phyloP scores from a whole-genome alignment of 768 basidiomycete species.

The Asterophora lycoperdoides region DNA sequence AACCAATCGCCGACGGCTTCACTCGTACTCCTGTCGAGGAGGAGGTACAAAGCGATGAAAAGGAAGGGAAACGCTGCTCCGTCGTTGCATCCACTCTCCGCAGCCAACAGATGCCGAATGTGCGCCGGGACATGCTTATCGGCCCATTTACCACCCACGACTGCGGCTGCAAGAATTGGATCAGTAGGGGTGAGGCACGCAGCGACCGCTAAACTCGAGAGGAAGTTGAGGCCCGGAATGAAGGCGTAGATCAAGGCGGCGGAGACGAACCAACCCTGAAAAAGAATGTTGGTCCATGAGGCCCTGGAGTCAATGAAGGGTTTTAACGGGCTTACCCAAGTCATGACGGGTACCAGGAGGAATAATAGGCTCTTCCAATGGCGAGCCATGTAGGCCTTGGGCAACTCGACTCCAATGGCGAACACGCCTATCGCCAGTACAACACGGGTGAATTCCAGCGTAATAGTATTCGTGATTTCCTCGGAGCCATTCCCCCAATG shows the following conservation, averaged over 20 bases:
- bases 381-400: conserved; percentile 89
- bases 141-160: conserved; percentile 93
- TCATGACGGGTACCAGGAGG: conserved; percentile 78
- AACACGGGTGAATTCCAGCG: conserved; percentile 87
- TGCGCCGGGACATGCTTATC: conserved; percentile 95
- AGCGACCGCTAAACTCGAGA: conserved; percentile 84
- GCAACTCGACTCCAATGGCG: conserved; percentile 96
- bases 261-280: conserved; percentile 90
- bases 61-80: conserved; percentile 96
- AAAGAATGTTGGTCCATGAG: conserved; percentile 11
- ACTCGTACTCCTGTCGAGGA: conserved; percentile 57
- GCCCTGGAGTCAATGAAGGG: neutral
- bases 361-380: conserved; percentile 91
- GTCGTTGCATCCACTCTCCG: conserved; percentile 92
- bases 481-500: conserved; percentile 57
- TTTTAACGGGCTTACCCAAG: conserved; percentile 55
- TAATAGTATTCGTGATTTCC: conserved; percentile 64
- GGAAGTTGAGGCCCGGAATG: conserved; percentile 84
- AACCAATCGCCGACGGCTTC: conserved; percentile 85
- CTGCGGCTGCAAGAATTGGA: conserved; percentile 89
- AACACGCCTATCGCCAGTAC: conserved; percentile 97
- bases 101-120: conserved; percentile 58
- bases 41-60: conserved; percentile 84
- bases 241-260: conserved; percentile 89
- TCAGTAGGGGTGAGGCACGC: conserved; percentile 95